Evolutionary conservation across 192 early-diverging fungal genomes (phyloP).

Genomic region (Backusella psychrophila): DNA sequence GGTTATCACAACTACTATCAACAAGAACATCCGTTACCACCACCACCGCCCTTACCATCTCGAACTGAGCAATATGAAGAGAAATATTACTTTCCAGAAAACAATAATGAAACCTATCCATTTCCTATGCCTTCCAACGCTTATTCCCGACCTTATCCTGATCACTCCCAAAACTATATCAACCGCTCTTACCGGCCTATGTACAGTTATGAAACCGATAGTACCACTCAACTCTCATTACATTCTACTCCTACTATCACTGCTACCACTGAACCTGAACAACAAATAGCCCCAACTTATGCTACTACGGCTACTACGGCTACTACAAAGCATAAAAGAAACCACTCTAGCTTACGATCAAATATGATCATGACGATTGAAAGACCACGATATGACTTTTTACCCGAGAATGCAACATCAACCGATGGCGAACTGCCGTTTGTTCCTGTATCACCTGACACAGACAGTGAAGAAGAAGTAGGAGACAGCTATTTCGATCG

Average conservation of each 20-base stretch:
- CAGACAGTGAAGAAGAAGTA: not conserved
- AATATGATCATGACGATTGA: conserved; percentile 10
- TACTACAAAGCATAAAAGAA: not conserved
- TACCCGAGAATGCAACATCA: not conserved
- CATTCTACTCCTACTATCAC: not conserved
- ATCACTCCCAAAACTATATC: not conserved
- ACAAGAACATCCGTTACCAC: not conserved
- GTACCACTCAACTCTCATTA: not conserved
- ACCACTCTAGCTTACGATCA: not conserved
- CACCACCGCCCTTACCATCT: not conserved
- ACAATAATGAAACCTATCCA: not conserved
- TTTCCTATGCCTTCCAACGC: not conserved
- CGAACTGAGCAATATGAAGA: not conserved
- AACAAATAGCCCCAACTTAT: not conserved
- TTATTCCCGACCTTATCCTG: not conserved
- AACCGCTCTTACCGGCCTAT: not conserved
- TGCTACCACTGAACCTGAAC: not conserved
- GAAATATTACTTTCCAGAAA: not conserved
- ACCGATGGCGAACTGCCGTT: not conserved
- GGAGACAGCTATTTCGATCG: not conserved
- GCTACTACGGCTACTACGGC: not conserved
- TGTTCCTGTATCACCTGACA: conserved; percentile 14
- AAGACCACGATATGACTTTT: not conserved
- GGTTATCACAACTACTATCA: not conserved
- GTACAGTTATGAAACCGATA: not conserved